Evolutionary conservation across 2,329 filamentous ascomycete genomes (phyloP).

Genomic region (Diaporthe caulivora): DNA sequence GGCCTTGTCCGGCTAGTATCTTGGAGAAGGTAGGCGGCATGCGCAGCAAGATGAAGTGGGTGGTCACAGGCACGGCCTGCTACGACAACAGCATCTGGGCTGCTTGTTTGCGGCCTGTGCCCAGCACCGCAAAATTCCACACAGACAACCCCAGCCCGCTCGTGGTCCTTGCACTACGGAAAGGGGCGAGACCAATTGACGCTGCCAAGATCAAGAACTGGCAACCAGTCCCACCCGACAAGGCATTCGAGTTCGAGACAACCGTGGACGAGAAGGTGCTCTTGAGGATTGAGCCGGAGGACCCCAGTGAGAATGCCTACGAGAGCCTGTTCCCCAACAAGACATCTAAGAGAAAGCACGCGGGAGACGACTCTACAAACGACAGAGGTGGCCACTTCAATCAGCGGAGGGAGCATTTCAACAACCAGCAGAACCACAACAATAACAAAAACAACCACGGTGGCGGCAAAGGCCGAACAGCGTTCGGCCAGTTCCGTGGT

Average conservation of each 20-base stretch:
- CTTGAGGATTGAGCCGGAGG: conserved; percentile 82
- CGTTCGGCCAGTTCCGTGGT: conserved; percentile 54
- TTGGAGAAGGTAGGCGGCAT: conserved; percentile 89
- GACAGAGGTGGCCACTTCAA: conserved; percentile 43
- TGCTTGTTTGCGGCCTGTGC: conserved; percentile 80
- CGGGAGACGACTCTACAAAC: conserved; percentile 60
- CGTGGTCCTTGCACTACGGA: conserved; percentile 85
- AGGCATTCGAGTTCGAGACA: conserved; percentile 83
- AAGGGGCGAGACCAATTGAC: conserved; percentile 81
- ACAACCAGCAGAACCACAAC: conserved; percentile 39
- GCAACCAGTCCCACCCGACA: conserved; percentile 79
- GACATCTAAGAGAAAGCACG: conserved; percentile 72
- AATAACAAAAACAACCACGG: conserved; percentile 41
- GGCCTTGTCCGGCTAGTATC: conserved; percentile 78
- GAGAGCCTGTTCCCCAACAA: conserved; percentile 73
- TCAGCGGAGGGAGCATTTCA: conserved; percentile 46
- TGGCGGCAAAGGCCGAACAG: conserved; percentile 52
- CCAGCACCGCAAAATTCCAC: conserved; percentile 75
- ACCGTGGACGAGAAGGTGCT: conserved; percentile 89
- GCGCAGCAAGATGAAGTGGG: conserved; percentile 85
- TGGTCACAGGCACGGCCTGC: conserved; percentile 80
- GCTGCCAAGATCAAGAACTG: conserved; percentile 86
- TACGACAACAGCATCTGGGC: conserved; percentile 91
- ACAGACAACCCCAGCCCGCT: conserved; percentile 84
- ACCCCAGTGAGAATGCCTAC: conserved; percentile 71